Evolutionary conservation across 345 rosid genomes (phyloP).

Genomic region (Boechera retrofracta): DNA sequence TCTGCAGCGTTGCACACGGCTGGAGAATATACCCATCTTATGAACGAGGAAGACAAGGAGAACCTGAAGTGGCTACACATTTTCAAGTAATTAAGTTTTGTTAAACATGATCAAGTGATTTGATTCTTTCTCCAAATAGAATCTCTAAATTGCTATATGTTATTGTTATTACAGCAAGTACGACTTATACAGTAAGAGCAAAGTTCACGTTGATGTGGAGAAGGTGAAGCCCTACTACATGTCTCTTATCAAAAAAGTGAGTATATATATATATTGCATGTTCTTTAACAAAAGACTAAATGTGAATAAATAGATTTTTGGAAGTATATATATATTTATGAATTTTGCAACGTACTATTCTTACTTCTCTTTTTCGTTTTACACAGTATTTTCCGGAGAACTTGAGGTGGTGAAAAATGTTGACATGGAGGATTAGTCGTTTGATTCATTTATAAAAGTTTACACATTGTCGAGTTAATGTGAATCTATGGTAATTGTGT

Average conservation of each 20-base stretch:
- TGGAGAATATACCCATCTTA: slow-evolving; percentile 59
- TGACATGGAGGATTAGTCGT: background rate
- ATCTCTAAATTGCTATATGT: background rate
- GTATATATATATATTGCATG: slow-evolving; percentile 6
- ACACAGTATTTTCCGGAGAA: slow-evolving; percentile 45
- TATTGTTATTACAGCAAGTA: slow-evolving; percentile 56
- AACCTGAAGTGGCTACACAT: slow-evolving; percentile 64
- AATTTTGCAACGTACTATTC: background rate
- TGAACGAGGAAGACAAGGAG: slow-evolving; percentile 61
- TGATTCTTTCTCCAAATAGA: background rate
- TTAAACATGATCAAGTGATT: slow-evolving; percentile 4
- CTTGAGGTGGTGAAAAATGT: slow-evolving; percentile 38
- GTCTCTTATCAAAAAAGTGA: slow-evolving; percentile 63
- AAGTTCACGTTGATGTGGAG: slow-evolving; percentile 62
- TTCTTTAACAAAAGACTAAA: background rate
- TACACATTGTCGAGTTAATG: slow-evolving; percentile 21
- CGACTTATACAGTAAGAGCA: slow-evolving; percentile 75
- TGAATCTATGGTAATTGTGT: slow-evolving; percentile 10
- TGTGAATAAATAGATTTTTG: background rate
- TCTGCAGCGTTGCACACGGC: slow-evolving; percentile 60
- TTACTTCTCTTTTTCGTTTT: background rate
- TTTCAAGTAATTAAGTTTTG: slow-evolving; percentile 57
- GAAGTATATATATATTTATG: background rate
- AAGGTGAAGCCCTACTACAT: slow-evolving; percentile 67
- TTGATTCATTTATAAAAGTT: slow-evolving; percentile 13